Evolutionary conservation across 768 basidiomycete genomes (phyloP).

Genomic region (Mycena galopus): DNA sequence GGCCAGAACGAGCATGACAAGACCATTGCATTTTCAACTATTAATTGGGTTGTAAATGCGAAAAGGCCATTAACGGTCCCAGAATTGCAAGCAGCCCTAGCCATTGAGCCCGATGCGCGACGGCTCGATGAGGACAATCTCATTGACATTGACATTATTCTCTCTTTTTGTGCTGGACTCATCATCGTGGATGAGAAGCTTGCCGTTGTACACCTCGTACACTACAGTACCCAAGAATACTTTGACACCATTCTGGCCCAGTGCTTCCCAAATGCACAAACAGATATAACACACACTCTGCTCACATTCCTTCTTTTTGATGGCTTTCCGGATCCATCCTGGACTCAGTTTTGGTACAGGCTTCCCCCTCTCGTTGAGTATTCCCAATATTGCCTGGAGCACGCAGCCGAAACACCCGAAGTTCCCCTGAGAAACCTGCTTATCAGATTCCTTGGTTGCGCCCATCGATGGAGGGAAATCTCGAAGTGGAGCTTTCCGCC

Average conservation of each 20-base stretch:
- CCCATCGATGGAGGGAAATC: neutral
- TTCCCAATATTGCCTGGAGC: no score
- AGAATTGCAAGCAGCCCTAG: no score
- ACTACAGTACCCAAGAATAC: neutral
- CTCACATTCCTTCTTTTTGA: neutral
- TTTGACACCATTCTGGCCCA: neutral
- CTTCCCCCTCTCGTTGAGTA: no score
- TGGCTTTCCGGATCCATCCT: neutral
- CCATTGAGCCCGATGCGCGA: neutral
- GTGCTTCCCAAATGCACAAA: neutral
- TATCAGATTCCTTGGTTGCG: neutral
- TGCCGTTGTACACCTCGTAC: neutral
- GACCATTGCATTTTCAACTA: no score
- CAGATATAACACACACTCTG: neutral
- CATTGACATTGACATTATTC: neutral
- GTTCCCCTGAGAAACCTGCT: neutral
- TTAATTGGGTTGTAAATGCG: no score
- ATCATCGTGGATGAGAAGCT: no score
- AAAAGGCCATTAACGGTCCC: no score
- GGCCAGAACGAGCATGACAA: no score
- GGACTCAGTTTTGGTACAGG: neutral
- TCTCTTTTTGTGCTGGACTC: no score
- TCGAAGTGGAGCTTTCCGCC: neutral
- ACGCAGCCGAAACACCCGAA: neutral
- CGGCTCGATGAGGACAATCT: neutral